phyloP scores from a whole-genome alignment of 495 filamentous ascomycete genomes.

The Saxispiralis lemnorum region DNA sequence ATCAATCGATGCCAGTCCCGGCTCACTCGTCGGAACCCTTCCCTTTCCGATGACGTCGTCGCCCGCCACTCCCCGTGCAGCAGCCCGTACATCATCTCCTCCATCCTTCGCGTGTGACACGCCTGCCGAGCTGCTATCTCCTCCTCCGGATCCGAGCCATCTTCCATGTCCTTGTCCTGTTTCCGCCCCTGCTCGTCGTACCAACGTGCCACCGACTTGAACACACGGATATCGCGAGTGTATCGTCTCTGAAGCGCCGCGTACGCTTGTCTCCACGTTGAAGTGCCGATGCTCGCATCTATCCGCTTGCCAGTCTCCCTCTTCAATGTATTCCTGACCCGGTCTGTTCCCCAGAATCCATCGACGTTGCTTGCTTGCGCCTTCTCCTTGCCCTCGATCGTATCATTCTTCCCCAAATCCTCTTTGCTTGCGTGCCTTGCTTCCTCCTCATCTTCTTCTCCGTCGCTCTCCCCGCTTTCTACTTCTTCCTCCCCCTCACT shows the following conservation, averaged over 20 bases:
- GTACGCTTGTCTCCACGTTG: too few relatives aligned
- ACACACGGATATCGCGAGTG: background rate
- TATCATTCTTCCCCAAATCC: conserved; percentile 2
- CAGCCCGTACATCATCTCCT: background rate
- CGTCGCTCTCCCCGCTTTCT: conserved; percentile 1
- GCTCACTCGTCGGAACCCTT: background rate
- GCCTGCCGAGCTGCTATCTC: background rate
- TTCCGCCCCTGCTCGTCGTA: background rate
- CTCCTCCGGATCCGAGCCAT: background rate
- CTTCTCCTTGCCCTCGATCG: background rate
- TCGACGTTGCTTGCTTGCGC: too few relatives aligned
- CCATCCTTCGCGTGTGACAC: background rate
- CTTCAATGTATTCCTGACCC: conserved; percentile 1
- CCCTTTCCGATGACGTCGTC: background rate
- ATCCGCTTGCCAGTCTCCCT: background rate
- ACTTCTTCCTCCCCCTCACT: background rate
- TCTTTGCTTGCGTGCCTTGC: background rate
- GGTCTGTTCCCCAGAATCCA: conserved; percentile 1
- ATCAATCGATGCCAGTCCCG: conserved; percentile 1
- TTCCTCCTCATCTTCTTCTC: background rate
- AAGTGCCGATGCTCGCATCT: background rate
- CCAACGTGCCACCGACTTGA: background rate
- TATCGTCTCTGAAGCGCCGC: too few relatives aligned
- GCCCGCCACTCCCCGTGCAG: background rate
- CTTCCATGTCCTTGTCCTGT: background rate